These are phyloP conservation scores for Bremia lactucae DNA, from an alignment of 352 stramenopile species.

Conservation along the genomic window DNA sequence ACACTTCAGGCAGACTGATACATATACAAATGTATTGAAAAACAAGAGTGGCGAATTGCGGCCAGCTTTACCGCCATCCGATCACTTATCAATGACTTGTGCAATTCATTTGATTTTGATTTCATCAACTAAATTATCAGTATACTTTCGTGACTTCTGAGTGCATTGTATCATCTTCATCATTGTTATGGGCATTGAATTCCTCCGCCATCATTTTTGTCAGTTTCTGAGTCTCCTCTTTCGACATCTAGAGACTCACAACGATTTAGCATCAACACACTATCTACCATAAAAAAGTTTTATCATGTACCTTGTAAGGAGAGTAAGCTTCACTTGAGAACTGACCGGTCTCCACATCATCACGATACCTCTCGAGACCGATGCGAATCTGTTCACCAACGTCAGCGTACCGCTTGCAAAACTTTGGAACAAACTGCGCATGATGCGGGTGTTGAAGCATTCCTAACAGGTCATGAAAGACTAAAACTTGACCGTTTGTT, in stretches of 20 bases:
- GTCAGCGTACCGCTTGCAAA: constrained; percentile 97
- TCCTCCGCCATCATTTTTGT: constrained; percentile 43
- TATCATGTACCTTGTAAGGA: constrained; percentile 84
- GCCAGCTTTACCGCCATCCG: constrained; percentile 4
- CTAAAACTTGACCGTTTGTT: constrained; percentile 93
- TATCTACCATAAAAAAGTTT: not conserved
- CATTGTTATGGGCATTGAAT: constrained; percentile 30
- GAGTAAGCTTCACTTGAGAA: constrained; percentile 93
- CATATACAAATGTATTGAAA: constrained; percentile 70
- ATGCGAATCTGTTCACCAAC: constrained; percentile 90
- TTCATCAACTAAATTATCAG: constrained; percentile 47
- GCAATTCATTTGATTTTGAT: constrained; percentile 24
- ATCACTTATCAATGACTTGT: not conserved
- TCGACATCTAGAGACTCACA: constrained; percentile 45
- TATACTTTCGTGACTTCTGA: constrained; percentile 80
- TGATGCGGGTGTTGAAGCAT: constrained; percentile 98
- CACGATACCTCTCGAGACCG: constrained; percentile 91
- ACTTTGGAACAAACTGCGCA: constrained; percentile 91
- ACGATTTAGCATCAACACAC: not conserved
- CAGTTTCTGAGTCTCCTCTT: constrained; percentile 69
- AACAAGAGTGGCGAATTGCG: constrained; percentile 47
- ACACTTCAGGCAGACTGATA: constrained; percentile 63
- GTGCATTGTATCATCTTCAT: constrained; percentile 15
- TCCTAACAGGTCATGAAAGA: constrained; percentile 97
- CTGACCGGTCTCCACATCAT: constrained; percentile 90